Base-by-base conservation (phyloP, 73 alveolate species). In the Tetrahymena elliotti region DNA sequence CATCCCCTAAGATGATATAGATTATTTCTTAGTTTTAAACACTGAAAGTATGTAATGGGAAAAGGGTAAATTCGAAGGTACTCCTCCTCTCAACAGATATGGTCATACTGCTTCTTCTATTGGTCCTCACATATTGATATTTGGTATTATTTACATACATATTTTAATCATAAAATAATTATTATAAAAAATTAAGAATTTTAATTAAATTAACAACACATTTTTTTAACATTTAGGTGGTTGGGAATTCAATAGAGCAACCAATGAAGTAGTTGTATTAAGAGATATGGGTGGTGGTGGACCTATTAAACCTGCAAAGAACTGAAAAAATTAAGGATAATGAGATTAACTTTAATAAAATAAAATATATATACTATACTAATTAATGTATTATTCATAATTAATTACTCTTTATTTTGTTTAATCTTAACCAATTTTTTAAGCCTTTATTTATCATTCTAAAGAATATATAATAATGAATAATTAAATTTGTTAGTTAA, bases 21-120 rank as follows among this genome's bases (percentile, higher is more conserved):
- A 99, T 95, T 99, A 98, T 94, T 98, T 99, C 95, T 96, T 98
- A 97, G 97, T 98, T 40, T 96, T 99, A 97, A 96, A 98, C 95
- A 99, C 99, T 35, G 99, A 99, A 83, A 97, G 84, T 13, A 96
- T 96, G 97, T 94, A 97, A 93, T 98, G 99, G 99, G 98, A 98
- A 94, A 97, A 97, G 94, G 99, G 99, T 24, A 96, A 98, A 41
- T 98, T 96, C 94, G 98, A 97, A 83, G 99, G 99, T 52, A 97
- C 96, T 84, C 99, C 99, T 31, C 99, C 99, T 53, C 96, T 99
- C 7, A 96, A 97, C 52, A 94, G 99, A 96, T 98, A 98, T 96
- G 99, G 99, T 16, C 99, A 99, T 95, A 97, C 99, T 41, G 97
- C 99, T 34, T 98, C 99, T 7, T 99, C 99, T 6, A 98, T 99